Evolutionary conservation across 2,329 filamentous ascomycete species (phyloP).

Genomic region (Talaromyces islandicus): DNA sequence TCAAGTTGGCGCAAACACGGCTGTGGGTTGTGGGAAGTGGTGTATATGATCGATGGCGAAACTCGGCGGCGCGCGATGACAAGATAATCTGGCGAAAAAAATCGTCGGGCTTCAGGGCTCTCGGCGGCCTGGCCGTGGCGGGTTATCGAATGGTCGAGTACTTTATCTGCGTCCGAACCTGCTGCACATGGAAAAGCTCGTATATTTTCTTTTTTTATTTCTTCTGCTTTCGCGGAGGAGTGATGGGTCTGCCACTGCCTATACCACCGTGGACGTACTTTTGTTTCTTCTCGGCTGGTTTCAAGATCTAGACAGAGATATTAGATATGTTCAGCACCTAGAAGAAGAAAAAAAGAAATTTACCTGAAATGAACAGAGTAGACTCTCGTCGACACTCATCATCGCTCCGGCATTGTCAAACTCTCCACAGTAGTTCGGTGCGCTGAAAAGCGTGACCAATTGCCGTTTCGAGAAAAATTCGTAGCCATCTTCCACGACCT

Average conservation of each 20-base stretch:
- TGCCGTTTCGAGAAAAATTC: conserved; percentile 99
- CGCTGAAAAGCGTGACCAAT: conserved; percentile 93
- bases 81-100: background rate
- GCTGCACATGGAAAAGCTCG: conserved; percentile 67
- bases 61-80: background rate
- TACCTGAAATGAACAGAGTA: conserved; percentile 98
- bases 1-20: background rate
- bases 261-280: conserved; percentile 86
- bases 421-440: conserved; percentile 98
- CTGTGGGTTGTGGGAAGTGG: background rate
- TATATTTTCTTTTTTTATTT: conserved; percentile 60
- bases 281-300: conserved; percentile 99
- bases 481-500: conserved; percentile 98
- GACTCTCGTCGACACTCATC: conserved; percentile 99
- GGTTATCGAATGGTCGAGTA: background rate
- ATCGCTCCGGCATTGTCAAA: conserved; percentile 99
- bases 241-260: conserved; percentile 63
- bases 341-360: background rate
- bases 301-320: conserved; percentile 67
- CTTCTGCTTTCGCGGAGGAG: conserved; percentile 65
- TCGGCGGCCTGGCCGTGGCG: background rate
- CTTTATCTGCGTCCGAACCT: conserved; percentile 93
- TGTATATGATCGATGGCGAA: background rate
- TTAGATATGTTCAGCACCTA: conserved; percentile 5
- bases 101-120: background rate